These are phyloP conservation scores for Chrysoporthe puriensis DNA, from an alignment of 2,329 filamentous ascomycete species.

Conservation along the genomic window DNA sequence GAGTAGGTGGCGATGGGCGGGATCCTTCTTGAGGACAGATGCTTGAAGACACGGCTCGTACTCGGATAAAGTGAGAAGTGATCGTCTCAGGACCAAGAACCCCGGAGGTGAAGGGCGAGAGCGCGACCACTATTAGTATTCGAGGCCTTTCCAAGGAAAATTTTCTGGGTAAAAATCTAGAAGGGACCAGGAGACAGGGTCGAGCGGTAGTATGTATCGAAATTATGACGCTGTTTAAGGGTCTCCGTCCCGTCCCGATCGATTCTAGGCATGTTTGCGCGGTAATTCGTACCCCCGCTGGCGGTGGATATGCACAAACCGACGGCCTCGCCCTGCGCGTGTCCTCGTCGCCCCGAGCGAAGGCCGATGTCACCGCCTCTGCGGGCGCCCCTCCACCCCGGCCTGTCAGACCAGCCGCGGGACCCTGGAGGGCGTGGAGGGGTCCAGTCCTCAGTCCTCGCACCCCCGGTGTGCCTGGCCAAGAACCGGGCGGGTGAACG, in stretches of 20 bases:
- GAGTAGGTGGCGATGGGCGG: background rate
- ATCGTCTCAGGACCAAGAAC: background rate
- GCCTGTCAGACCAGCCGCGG: background rate
- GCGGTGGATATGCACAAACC: background rate
- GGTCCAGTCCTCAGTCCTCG: too few relatives aligned
- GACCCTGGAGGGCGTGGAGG: too few relatives aligned
- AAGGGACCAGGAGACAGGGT: background rate
- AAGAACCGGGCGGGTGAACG: background rate
- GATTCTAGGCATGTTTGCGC: background rate
- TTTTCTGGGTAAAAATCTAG: background rate
- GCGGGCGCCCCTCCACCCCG: background rate
- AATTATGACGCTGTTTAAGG: constrained; percentile 2
- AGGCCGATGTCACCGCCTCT: constrained; percentile 3
- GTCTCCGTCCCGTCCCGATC: background rate
- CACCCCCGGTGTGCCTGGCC: background rate
- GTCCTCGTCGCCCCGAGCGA: background rate
- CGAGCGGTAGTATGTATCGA: background rate
- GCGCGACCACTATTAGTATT: background rate
- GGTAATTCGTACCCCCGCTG: constrained; percentile 1
- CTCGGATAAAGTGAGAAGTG: background rate
- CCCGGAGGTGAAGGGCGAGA: background rate
- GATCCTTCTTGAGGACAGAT: background rate
- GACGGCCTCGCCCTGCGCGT: background rate
- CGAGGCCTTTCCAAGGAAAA: background rate
- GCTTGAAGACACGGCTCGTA: background rate